These are phyloP conservation scores for Torulaspora maleeae DNA, from an alignment of 805 yeast genomes.

Conservation along the genomic window DNA sequence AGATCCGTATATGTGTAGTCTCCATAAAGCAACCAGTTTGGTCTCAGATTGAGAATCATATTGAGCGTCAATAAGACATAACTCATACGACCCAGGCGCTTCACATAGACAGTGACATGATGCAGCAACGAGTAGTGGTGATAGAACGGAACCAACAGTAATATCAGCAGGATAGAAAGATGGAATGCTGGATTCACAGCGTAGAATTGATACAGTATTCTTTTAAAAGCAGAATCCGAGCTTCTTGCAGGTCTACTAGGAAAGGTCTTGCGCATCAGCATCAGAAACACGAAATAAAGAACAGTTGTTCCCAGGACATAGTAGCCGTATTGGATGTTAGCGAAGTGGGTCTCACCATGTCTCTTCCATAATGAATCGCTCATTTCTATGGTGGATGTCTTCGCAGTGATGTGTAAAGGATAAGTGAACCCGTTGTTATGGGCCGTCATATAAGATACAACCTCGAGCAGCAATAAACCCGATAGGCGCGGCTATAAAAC, in stretches of 20 bases:
- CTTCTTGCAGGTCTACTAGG: constrained; percentile 40
- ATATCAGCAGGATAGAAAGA: constrained; percentile 30
- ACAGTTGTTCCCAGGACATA: constrained; percentile 42
- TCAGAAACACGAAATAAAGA: constrained; percentile 38
- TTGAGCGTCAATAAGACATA: constrained; percentile 57
- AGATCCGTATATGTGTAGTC: constrained; percentile 47
- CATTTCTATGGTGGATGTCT: neutral
- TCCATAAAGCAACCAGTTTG: constrained; percentile 45
- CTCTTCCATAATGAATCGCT: constrained; percentile 28
- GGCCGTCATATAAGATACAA: neutral
- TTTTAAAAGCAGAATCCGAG: constrained; percentile 36
- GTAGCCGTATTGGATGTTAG: constrained; percentile 60
- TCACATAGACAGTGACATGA: constrained; percentile 34
- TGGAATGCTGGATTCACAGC: constrained; percentile 37
- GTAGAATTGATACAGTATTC: constrained; percentile 36
- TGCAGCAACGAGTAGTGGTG: constrained; percentile 32
- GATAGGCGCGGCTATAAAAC: neutral
- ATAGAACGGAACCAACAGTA: constrained; percentile 37
- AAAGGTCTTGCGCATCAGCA: constrained; percentile 34
- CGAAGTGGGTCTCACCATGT: constrained; percentile 51
- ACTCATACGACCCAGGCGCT: constrained; percentile 59
- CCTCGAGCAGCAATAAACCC: neutral
- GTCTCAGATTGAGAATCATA: constrained; percentile 51
- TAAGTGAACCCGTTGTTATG: constrained; percentile 1
- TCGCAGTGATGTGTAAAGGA: neutral